phyloP scores from a whole-genome alignment of 2,329 filamentous ascomycete genomes.

The Leptographium lundbergii region DNA sequence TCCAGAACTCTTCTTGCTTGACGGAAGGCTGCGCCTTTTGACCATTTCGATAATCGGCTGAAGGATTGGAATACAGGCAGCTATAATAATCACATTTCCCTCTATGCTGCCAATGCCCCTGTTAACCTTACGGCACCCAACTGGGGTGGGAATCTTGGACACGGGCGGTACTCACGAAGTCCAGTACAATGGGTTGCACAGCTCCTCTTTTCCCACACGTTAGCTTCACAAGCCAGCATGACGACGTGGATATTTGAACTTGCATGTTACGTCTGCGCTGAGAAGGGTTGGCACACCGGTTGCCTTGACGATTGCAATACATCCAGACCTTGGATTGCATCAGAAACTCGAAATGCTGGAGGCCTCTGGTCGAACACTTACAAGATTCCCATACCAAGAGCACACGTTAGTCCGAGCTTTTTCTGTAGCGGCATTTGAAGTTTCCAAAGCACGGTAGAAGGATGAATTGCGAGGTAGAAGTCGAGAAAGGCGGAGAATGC shows the following conservation, averaged over 20 bases:
- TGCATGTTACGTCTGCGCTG: background rate
- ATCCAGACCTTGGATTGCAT: background rate
- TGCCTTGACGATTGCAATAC: conserved; percentile 1
- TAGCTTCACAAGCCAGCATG: background rate
- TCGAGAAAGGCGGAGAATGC: conserved; percentile 1
- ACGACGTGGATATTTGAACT: background rate
- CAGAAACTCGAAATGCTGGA: background rate
- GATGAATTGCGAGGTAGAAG: background rate
- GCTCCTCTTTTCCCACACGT: background rate
- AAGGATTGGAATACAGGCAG: conserved; percentile 19
- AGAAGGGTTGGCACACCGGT: background rate
- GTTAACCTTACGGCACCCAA: background rate
- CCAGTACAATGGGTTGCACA: conserved; percentile 1
- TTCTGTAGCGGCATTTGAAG: background rate
- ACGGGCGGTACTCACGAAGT: background rate
- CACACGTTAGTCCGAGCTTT: background rate
- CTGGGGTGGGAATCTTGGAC: background rate
- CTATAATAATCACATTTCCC: conserved; percentile 19
- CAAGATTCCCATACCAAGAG: background rate
- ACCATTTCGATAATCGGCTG: background rate
- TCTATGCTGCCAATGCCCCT: background rate
- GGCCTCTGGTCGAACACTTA: background rate
- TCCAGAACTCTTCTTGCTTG: background rate
- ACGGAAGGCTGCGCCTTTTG: background rate
- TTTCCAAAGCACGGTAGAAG: background rate